Base-by-base conservation (phyloP, 2,329 filamentous ascomycete genomes). In the Chrysoporthe puriensis region DNA sequence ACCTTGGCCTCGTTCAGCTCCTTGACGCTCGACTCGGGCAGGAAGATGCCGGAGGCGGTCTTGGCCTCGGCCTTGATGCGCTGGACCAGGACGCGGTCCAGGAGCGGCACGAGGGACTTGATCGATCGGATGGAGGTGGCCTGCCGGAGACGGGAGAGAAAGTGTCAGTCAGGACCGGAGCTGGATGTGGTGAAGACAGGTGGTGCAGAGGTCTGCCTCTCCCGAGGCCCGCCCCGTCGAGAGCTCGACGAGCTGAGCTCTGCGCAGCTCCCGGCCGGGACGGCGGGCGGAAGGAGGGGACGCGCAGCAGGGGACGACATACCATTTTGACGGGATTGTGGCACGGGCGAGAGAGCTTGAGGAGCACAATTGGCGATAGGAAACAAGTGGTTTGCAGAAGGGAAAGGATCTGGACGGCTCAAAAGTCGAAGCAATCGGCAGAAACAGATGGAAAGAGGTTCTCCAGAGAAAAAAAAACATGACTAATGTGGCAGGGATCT, bases 1-100 rank as follows among this genome's bases (percentile, higher is more conserved):
- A 99, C 96, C 83, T 93, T 94, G 76, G 93, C 96, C 86, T 98
- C 95, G 83, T 97, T 98, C 79, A 98, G 88, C 82, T 99, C 96
- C 88, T 99, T 97, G 78, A 98, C 93, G 77, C 91, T 92, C 71
- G 91, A 94, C 86, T 99, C 96, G 74, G 96, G 96, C 73, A 99
- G 92, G 87, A 96, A 97, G 87, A 99, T 97, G 77, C 96, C 96
- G 77, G 90, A 90, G 75, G 96, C 94, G 62, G 96, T 99, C 88
- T 97, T 97, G 79, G 94, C 82, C 84, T 98, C 95, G 77, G 95
- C 92, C 86, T 98, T 98, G 84, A 97, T 84, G 83, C 96, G 93
- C 90, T 99, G 96, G 74, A 99, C 93, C 72, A 99, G 91, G 75
- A 91, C 94, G 76, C 96, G 95, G 89, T 99, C 96, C 82, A 99